Conservation (phyloP, 352 stramenopile genomes). For the Phytophthora multivora region DNA sequence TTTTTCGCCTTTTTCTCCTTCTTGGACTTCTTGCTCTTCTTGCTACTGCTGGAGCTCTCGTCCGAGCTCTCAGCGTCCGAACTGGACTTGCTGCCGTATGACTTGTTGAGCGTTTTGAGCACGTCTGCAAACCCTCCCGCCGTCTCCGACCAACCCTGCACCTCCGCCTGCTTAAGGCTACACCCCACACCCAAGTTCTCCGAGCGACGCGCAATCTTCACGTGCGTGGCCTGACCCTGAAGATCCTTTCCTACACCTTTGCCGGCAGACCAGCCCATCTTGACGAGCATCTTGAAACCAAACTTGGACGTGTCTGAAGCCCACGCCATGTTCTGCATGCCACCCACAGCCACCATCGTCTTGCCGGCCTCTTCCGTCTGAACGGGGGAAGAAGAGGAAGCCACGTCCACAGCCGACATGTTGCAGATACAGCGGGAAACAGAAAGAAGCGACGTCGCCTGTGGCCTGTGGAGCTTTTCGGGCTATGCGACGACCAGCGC, state of each 20-base stretch:
- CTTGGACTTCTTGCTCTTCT: conserved; percentile 37
- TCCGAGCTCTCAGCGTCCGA: conserved; percentile 35
- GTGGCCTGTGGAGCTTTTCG: conserved; percentile 16
- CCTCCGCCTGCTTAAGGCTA: conserved; percentile 85
- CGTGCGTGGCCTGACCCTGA: conserved; percentile 86
- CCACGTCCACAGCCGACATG: conserved; percentile 38
- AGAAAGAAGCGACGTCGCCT: not conserved
- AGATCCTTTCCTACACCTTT: conserved; percentile 93
- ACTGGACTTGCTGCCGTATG: conserved; percentile 59
- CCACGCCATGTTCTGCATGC: conserved; percentile 91
- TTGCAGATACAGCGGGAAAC: not conserved
- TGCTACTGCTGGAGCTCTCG: conserved; percentile 27
- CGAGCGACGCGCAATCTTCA: conserved; percentile 87
- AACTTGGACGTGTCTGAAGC: conserved; percentile 92
- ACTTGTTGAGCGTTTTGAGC: conserved; percentile 86
- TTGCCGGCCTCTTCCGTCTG: conserved; percentile 38
- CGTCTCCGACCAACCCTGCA: conserved; percentile 88
- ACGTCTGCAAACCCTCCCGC: conserved; percentile 83
- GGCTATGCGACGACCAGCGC: conserved; percentile 9
- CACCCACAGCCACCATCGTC: conserved; percentile 81
- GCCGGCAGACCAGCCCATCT: conserved; percentile 96
- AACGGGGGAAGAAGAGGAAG: conserved; percentile 23
- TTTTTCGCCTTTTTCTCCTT: conserved; percentile 52
- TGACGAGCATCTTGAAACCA: conserved; percentile 94
- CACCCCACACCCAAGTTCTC: conserved; percentile 93